Evolutionary conservation across 2,329 filamentous ascomycete genomes (phyloP), one percentile per base, ranked within the genome.

Genomic region (Huntiella decipiens): DNA sequence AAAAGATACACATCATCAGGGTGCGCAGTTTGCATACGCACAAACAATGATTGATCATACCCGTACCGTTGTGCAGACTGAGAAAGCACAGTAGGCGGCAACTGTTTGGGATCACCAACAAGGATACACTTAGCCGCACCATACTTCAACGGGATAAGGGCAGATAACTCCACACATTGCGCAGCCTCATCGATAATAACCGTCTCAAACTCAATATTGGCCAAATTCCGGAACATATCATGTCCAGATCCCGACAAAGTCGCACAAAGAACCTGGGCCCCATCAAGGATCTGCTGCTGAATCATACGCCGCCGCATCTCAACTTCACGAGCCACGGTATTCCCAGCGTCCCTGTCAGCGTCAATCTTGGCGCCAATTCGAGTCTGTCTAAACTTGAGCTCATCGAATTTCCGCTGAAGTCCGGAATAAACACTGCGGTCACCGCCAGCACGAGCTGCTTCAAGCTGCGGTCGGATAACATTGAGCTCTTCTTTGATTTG

Each of bases 111-210:
- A 65, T 98, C 91, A 64, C 91, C 91, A 28, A 98, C 91, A 31
- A 98, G 74, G 54, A 98, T 85, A 63, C 91, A 96, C 63, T 95
- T 96, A 49, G 82, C 82, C 61, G 86, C 94, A 47, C 91, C 88
- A 56, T 98, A 98, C 61, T 98, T 98, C 47, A 98, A 72, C 2
- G 91, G 91, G 53, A 98, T 98, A 40, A 98, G 70, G 10, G 91
- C 91, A 57, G 86, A 94, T 57, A 98, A 72, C 64, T 98, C 91
- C 51, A 98, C 92, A 60, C 88, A 98, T 68, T 98, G 91, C 12
- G 91, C 91, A 3, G 91, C 91, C 64, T 98, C 91, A 56, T 98
- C 91, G 52, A 98, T 95, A 54, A 98, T 83, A 53, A 98, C 91
- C 0, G 91, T 96, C 62, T 98, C 91, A 54, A 98, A 98, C 60